Evolutionary conservation across 108 stramenopile genomes (phyloP), one percentile per base, ranked within the genome.

Genomic region (Cyclostephanos invisitatus): DNA sequence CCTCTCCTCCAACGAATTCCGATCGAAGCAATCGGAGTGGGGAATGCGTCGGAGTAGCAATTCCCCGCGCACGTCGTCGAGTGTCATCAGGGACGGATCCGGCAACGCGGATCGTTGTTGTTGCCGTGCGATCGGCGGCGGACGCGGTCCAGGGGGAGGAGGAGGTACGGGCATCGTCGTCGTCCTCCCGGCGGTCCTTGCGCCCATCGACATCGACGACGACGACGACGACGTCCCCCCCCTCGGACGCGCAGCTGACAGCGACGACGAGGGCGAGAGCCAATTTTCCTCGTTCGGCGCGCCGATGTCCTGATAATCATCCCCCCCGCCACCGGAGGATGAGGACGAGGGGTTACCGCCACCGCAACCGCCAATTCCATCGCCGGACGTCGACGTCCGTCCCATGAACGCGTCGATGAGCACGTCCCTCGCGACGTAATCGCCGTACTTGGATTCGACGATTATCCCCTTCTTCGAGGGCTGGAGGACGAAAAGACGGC

Each of bases 321-420:
- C 56, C 15, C 27, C 24, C 3, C 28, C 18, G 0, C 56, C 56
- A 3, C 10, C 22, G 27, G 27, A 27, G 22, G 15, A n/a, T n/a
- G n/a, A n/a, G n/a, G n/a, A n/a, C n/a, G n/a, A n/a, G n/a, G n/a
- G n/a, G n/a, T n/a, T 58, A 4, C 12, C 58, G 1, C 36, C 35
- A n/a, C 1, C 7, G 18, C 14, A n/a, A 14, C 66, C 49, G 20
- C 17, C 32, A 21, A 24, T 40, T 10, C 51, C 28, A 1, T 54
- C 54, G 40, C 40, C 32, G 3, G 32, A 32, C 40, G 22, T 36
- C 61, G 22, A 32, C 32, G 32, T 32, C 0, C 74, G 56, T 8
- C 74, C 74, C 74, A 75, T 67, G 48, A 75, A 67, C 24, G 49
- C 38, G 48, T 75, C 74, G 24, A 66, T 46, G 7, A 75, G 28